A percentile compares a stretch with the other conserved stretches of the same genome.
Evolutionary conservation across 768 basidiomycete species (phyloP).

Genomic region (Termitomyces sp.): DNA sequence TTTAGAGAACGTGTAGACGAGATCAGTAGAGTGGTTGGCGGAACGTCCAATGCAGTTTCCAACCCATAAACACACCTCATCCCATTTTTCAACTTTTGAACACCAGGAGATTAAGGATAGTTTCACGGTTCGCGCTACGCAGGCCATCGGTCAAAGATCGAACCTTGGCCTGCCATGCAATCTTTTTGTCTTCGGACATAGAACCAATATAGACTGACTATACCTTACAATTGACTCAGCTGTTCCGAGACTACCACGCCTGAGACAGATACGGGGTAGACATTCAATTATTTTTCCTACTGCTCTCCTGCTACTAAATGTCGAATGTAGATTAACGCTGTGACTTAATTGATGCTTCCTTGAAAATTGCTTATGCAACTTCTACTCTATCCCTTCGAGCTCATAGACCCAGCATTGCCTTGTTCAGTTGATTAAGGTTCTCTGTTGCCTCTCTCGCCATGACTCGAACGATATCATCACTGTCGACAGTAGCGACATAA

Average conservation of each 20-base stretch:
- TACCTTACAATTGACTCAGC: conserved; percentile 84
- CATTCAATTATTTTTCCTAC: conserved; percentile 16
- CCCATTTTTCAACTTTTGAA: neutral
- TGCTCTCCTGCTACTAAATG: neutral
- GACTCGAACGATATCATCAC: conserved; percentile 61
- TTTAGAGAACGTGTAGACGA: conserved; percentile 73
- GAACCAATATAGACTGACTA: conserved; percentile 47
- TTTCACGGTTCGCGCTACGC: conserved; percentile 18
- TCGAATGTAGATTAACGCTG: neutral
- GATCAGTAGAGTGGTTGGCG: conserved; percentile 56
- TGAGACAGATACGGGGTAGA: conserved; percentile 96
- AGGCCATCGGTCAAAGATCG: conserved; percentile 13
- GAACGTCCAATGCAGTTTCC: conserved; percentile 21
- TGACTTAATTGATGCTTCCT: neutral
- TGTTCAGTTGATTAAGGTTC: conserved; percentile 43
- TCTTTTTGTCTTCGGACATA: conserved; percentile 10
- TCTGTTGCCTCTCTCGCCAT: conserved; percentile 74
- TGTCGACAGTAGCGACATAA: conserved; percentile 69
- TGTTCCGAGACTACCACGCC: conserved; percentile 51
- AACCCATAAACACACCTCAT: conserved; percentile 8
- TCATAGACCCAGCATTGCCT: conserved; percentile 36
- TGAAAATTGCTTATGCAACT: neutral
- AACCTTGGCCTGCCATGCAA: conserved; percentile 16
- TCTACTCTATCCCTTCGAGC: too few relatives aligned
- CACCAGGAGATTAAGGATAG: neutral